Percentiles rank a stretch among this genome's conserved stretches.
Evolutionary conservation across 495 filamentous ascomycete genomes (phyloP).

Genomic region (Penicillium silybi): DNA sequence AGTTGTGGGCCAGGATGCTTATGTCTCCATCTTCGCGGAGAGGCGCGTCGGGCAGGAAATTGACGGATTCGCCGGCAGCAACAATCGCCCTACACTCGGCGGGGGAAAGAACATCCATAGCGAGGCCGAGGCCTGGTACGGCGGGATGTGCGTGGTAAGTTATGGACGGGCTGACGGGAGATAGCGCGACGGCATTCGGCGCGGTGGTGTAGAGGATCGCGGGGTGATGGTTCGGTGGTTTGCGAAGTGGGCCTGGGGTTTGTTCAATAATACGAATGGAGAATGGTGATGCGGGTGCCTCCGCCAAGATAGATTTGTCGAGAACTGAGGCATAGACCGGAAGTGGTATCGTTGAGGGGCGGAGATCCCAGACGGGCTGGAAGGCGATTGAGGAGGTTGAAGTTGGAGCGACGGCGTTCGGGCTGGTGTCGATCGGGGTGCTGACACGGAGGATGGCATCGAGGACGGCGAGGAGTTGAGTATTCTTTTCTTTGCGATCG

Average conservation of each 20-base stretch:
- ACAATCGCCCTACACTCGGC: conserved; percentile 35
- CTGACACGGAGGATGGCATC: conserved; percentile 37
- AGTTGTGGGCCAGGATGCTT: conserved; percentile 41
- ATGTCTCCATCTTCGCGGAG: conserved; percentile 37
- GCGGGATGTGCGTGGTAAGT: conserved; percentile 38
- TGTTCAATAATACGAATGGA: conserved; percentile 32
- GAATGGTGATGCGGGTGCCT: conserved; percentile 25
- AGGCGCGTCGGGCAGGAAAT: conserved; percentile 34
- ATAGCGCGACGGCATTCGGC: conserved; percentile 30
- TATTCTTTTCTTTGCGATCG: conserved; percentile 24
- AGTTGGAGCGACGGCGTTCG: conserved; percentile 11
- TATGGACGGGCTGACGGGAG: conserved; percentile 19
- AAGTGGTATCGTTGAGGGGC: conserved; percentile 27
- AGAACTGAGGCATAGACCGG: conserved; percentile 33
- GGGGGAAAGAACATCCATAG: conserved; percentile 29
- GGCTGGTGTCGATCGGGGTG: conserved; percentile 30
- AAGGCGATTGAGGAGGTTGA: conserved; percentile 34
- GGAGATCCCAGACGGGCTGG: conserved; percentile 39
- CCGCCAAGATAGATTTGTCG: conserved; percentile 30
- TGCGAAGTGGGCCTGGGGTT: conserved; percentile 32
- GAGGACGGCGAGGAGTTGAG: conserved; percentile 30
- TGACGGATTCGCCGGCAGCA: conserved; percentile 36
- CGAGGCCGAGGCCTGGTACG: conserved; percentile 35
- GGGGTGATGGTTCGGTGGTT: conserved; percentile 39
- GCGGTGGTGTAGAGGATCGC: conserved; percentile 36